Conservation (phyloP, 177 flowering plant species). For the Tripterygium wilfordii region DNA sequence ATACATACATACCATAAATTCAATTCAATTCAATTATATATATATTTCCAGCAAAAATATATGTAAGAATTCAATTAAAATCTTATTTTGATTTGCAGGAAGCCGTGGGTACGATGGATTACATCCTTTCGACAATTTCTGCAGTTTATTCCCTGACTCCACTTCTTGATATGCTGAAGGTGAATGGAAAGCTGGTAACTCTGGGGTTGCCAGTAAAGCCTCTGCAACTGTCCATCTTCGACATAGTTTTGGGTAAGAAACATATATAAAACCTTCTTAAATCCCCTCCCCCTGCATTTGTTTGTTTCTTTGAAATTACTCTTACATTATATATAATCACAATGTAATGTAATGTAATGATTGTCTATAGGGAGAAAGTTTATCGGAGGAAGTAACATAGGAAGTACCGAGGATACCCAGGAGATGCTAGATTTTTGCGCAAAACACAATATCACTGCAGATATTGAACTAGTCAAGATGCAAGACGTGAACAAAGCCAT, state of each 20-base stretch:
- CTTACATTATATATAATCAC: neutral
- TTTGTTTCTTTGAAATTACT: too few relatives aligned
- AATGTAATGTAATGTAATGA: neutral
- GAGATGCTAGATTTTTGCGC: constrained; percentile 51
- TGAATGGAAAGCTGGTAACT: constrained; percentile 1
- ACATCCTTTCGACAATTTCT: constrained; percentile 40
- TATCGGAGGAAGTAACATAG: constrained; percentile 39
- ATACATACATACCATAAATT: neutral
- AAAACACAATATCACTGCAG: constrained; percentile 36
- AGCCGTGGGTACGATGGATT: constrained; percentile 39
- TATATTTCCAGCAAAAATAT: too few relatives aligned
- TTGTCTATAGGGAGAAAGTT: constrained; percentile 44
- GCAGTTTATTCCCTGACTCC: constrained; percentile 35
- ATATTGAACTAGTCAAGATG: constrained; percentile 37
- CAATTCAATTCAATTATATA: neutral
- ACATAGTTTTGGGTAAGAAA: constrained; percentile 31
- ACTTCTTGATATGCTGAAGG: constrained; percentile 20
- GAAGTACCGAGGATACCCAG: constrained; percentile 44
- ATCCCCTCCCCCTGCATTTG: too few relatives aligned
- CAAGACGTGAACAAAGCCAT: constrained; percentile 33
- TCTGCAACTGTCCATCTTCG: constrained; percentile 33
- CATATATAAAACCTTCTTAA: neutral
- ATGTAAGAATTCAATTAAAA: neutral
- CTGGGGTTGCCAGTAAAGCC: constrained; percentile 29
- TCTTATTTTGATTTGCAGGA: constrained; percentile 17